A percentile compares a stretch with the other conserved stretches of the same genome.
phyloP scores from a whole-genome alignment of 2,329 filamentous ascomycete genomes.

The Beauveria caledonica region DNA sequence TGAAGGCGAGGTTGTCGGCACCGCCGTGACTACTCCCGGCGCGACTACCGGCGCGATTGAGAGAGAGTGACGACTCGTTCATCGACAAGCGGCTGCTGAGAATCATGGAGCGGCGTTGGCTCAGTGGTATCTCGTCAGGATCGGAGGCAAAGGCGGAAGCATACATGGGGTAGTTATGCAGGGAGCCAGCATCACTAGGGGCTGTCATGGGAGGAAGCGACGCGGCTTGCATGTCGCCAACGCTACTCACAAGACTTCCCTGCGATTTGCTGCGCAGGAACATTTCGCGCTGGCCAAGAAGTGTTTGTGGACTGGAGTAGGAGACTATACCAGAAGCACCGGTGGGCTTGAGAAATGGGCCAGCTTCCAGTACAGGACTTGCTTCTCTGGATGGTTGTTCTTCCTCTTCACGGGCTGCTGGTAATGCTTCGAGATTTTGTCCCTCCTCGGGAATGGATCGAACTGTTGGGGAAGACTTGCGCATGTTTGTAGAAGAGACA shows the following conservation, averaged over 20 bases:
- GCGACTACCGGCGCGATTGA: constrained; percentile 1
- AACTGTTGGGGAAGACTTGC: constrained; percentile 23
- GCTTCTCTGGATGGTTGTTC: constrained; percentile 4
- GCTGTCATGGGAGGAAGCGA: constrained; percentile 15
- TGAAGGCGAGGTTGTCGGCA: constrained; percentile 33
- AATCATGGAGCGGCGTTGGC: constrained; percentile 55
- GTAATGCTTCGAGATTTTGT: background rate
- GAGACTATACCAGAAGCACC: constrained; percentile 40
- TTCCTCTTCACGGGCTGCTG: constrained; percentile 18
- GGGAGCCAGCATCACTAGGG: constrained; percentile 34
- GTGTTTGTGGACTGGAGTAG: constrained; percentile 44
- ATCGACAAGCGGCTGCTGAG: constrained; percentile 36
- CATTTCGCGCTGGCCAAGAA: constrained; percentile 48
- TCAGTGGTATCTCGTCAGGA: constrained; percentile 63
- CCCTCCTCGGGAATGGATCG: constrained; percentile 39
- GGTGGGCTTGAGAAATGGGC: constrained; percentile 10
- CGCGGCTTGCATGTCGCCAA: constrained; percentile 19
- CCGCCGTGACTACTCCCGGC: constrained; percentile 16
- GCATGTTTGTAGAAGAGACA: constrained; percentile 16
- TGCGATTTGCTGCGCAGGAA: constrained; percentile 45
- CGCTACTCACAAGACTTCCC: constrained; percentile 26
- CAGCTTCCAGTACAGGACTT: background rate
- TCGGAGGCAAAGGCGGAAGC: constrained; percentile 29
- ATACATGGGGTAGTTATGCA: constrained; percentile 29
- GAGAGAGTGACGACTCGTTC: constrained; percentile 6